Evolutionary conservation across 2,329 filamentous ascomycete species (phyloP).

Genomic region (Alternaria alternata): DNA sequence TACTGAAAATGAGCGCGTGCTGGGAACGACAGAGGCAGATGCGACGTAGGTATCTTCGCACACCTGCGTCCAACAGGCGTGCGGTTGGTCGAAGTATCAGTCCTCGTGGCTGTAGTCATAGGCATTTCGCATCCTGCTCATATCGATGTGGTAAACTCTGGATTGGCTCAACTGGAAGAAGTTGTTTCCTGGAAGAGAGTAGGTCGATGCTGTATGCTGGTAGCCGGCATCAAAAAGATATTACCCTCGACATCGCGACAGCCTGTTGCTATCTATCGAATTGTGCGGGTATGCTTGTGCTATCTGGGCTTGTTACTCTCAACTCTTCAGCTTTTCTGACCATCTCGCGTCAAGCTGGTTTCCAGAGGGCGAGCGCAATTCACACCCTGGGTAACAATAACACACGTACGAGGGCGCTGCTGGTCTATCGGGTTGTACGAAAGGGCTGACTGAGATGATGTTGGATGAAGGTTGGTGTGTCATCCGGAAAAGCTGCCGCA

Average conservation of each 20-base stretch:
- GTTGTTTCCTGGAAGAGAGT: neutral
- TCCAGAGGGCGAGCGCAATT: neutral
- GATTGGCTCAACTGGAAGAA: neutral
- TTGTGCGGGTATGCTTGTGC: neutral
- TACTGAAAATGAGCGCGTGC: neutral
- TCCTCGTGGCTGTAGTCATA: neutral
- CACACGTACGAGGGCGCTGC: neutral
- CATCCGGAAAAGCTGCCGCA: neutral
- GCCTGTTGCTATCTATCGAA: neutral
- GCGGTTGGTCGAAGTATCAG: neutral
- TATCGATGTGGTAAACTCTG: neutral
- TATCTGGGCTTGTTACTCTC: neutral
- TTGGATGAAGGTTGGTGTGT: slow-evolving; percentile 6
- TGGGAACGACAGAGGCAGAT: neutral
- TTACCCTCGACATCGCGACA: neutral
- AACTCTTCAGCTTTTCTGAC: neutral
- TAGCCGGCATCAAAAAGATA: neutral
- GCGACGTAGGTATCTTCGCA: neutral
- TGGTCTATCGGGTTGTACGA: neutral
- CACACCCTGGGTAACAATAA: neutral
- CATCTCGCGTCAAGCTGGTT: neutral
- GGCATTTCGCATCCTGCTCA: neutral
- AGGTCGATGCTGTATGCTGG: neutral
- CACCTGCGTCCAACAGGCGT: too few relatives aligned
- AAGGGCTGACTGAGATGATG: slow-evolving; percentile 6